Conservation (phyloP, 345 rosid species). For the Arabidopsis arenosa region DNA sequence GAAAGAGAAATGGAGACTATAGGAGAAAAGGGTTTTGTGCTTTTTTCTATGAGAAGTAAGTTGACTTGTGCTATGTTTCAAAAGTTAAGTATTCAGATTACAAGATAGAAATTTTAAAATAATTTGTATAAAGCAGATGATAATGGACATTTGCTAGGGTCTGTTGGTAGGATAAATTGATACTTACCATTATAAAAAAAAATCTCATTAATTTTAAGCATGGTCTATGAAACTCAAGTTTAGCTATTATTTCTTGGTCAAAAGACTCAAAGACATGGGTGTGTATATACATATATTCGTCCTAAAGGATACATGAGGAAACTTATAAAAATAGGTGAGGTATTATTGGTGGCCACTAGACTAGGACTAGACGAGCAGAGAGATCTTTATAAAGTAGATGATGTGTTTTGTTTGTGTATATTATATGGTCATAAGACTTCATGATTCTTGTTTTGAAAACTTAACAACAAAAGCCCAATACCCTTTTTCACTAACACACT, state of each 20-base stretch:
- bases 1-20: not conserved
- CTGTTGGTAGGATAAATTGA: slow-evolving; percentile 2
- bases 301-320: not conserved
- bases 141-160: slow-evolving; percentile 11
- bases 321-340: not conserved
- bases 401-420: slow-evolving; percentile 7
- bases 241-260: slow-evolving; percentile 11
- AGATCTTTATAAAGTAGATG: slow-evolving; percentile 30
- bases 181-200: not conserved
- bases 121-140: not conserved
- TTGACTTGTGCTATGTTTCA: slow-evolving; percentile 28
- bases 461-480: slow-evolving; percentile 25
- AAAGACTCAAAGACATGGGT: not conserved
- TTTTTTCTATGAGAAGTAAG: slow-evolving; percentile 32
- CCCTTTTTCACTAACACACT: not conserved
- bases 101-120: slow-evolving; percentile 6
- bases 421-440: slow-evolving; percentile 37
- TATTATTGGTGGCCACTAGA: slow-evolving; percentile 38
- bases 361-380: slow-evolving; percentile 29
- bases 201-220: not conserved
- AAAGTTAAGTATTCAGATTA: slow-evolving; percentile 16
- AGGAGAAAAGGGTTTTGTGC: not conserved
- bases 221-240: slow-evolving; percentile 17
- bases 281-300: not conserved
- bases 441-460: slow-evolving; percentile 41